These are phyloP conservation scores for Decorospora gaudefroyi DNA, from an alignment of 2,329 filamentous ascomycete genomes.

Conservation along the genomic window DNA sequence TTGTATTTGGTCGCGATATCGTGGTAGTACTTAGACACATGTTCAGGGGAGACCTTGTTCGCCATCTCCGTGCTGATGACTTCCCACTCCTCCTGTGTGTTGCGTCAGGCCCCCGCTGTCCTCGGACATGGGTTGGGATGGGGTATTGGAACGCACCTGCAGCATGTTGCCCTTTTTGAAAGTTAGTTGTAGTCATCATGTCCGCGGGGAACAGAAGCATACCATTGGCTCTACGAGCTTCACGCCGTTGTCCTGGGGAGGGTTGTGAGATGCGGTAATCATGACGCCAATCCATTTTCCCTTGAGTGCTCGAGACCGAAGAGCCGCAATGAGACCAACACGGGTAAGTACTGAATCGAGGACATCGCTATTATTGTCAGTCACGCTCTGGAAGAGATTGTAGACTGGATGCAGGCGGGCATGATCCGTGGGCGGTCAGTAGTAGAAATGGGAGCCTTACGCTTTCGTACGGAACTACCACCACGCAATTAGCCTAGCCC, in stretches of 20 bases:
- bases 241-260: slow-evolving; percentile 67
- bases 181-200: slow-evolving; percentile 30
- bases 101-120: slow-evolving; percentile 14
- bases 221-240: slow-evolving; percentile 91
- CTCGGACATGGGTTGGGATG: background rate
- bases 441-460: slow-evolving; percentile 52
- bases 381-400: slow-evolving; percentile 21
- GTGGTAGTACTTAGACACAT: slow-evolving; percentile 75
- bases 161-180: slow-evolving; percentile 78
- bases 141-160: slow-evolving; percentile 52
- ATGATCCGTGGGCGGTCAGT: no score
- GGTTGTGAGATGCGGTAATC: slow-evolving; percentile 70
- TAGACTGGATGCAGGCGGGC: background rate
- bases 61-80: slow-evolving; percentile 83
- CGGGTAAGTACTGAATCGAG: slow-evolving; percentile 92
- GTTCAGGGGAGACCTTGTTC: slow-evolving; percentile 76
- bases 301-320: slow-evolving; percentile 86
- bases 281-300: slow-evolving; percentile 90
- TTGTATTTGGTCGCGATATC: slow-evolving; percentile 63
- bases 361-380: slow-evolving; percentile 62
- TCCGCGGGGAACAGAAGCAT: slow-evolving; percentile 21
- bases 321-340: slow-evolving; percentile 83
- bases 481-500: slow-evolving; percentile 13
- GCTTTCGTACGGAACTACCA: slow-evolving; percentile 70
- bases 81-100: slow-evolving; percentile 76